Evolutionary conservation across 202 grass and related monocot genomes (phyloP).

Genomic region (Panicum hallii): DNA sequence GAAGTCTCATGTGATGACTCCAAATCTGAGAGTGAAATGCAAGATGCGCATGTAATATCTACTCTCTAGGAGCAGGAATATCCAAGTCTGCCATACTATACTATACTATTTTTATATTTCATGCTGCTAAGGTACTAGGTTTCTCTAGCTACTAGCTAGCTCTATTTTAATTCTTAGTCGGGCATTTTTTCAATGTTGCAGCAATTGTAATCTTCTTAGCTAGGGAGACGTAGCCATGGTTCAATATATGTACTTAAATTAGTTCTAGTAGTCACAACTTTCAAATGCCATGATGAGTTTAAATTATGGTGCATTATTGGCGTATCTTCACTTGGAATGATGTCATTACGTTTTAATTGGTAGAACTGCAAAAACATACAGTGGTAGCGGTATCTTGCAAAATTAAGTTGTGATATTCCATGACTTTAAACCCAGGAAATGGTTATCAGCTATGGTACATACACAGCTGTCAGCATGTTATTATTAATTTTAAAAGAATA

Average conservation of each 20-base stretch:
- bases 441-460: neutral
- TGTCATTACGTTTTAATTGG: neutral
- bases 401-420: neutral
- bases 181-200: neutral
- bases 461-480: neutral
- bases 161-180: neutral
- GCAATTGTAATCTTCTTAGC: neutral
- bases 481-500: neutral
- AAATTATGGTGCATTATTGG: neutral
- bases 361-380: neutral
- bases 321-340: neutral
- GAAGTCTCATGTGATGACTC: neutral
- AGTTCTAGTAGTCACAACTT: neutral
- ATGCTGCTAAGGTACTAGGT: neutral
- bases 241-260: neutral
- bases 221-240: neutral
- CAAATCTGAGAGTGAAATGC: neutral
- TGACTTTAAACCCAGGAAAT: neutral
- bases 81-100: no score
- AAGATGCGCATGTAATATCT: neutral
- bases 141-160: neutral
- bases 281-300: neutral
- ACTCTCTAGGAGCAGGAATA: neutral
- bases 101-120: neutral
- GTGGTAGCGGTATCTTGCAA: neutral